Evolutionary conservation across 345 rosid species (phyloP).

Genomic region (Eucalyptus lansdowneana): DNA sequence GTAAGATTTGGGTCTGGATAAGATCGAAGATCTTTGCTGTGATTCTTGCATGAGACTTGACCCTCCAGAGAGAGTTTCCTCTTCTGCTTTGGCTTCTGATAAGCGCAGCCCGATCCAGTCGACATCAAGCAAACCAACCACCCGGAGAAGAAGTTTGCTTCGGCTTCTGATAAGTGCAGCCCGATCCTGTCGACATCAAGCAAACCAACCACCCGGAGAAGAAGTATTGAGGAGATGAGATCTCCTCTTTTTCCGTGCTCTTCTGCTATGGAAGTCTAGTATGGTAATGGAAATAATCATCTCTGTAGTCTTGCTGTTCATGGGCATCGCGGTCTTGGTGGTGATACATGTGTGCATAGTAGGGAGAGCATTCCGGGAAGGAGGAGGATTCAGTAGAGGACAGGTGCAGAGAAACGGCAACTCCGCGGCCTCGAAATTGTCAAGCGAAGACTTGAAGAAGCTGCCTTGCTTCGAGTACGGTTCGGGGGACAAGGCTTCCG

Average conservation of each 20-base stretch:
- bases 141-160: neutral
- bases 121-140: neutral
- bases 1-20: neutral
- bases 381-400: neutral
- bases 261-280: neutral
- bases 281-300: constrained; percentile 18
- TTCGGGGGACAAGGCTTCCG: constrained; percentile 1
- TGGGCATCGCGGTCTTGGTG: constrained; percentile 20
- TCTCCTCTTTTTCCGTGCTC: neutral
- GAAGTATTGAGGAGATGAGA: neutral
- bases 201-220: neutral
- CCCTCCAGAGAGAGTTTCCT: neutral
- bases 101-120: neutral
- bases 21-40: neutral
- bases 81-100: neutral
- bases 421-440: neutral
- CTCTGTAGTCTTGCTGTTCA: constrained; percentile 12
- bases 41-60: neutral
- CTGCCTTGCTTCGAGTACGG: constrained; percentile 26
- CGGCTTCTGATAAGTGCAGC: neutral
- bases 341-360: constrained; percentile 25
- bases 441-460: constrained; percentile 13
- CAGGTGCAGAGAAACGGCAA: neutral
- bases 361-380: constrained; percentile 17
- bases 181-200: neutral